These are phyloP conservation scores for Suillus ampliporus DNA, from an alignment of 768 basidiomycete genomes.

Conservation along the genomic window DNA sequence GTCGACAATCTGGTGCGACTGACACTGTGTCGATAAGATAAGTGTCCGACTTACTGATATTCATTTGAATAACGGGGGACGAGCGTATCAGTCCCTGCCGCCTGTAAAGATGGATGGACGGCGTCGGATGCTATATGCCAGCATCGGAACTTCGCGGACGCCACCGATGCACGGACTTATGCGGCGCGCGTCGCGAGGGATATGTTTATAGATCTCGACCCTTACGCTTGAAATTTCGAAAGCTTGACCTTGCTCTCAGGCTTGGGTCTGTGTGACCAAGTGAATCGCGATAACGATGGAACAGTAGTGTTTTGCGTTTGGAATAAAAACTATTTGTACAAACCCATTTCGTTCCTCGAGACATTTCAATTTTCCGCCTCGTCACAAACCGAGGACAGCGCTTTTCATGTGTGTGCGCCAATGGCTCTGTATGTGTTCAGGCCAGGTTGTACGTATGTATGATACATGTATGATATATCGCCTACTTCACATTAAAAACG, in stretches of 20 bases:
- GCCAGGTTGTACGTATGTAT: conserved; percentile 4
- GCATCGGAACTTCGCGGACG: not conserved
- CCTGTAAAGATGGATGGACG: not conserved
- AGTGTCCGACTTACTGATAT: not conserved
- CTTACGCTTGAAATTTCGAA: too few relatives aligned
- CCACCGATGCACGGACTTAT: conserved; percentile 1
- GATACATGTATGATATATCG: conserved; percentile 5
- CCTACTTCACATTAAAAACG: conserved; percentile 7
- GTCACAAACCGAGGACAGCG: not conserved
- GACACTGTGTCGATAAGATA: not conserved
- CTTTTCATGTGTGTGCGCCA: conserved; percentile 2
- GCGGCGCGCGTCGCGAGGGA: not conserved
- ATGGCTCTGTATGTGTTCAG: conserved; percentile 4
- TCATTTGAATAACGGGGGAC: not conserved
- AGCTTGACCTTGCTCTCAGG: not conserved
- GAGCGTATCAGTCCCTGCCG: not conserved
- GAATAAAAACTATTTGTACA: not conserved
- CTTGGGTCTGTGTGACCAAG: not conserved
- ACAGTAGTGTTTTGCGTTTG: not conserved
- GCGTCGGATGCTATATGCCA: not conserved
- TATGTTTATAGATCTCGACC: not conserved
- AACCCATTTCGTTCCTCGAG: too few relatives aligned
- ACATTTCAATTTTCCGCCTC: not conserved
- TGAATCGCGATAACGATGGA: not conserved
- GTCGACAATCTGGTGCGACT: not conserved